These are phyloP conservation scores for Xylariaceae sp. DNA, from an alignment of 2,329 filamentous ascomycete species.

Conservation along the genomic window DNA sequence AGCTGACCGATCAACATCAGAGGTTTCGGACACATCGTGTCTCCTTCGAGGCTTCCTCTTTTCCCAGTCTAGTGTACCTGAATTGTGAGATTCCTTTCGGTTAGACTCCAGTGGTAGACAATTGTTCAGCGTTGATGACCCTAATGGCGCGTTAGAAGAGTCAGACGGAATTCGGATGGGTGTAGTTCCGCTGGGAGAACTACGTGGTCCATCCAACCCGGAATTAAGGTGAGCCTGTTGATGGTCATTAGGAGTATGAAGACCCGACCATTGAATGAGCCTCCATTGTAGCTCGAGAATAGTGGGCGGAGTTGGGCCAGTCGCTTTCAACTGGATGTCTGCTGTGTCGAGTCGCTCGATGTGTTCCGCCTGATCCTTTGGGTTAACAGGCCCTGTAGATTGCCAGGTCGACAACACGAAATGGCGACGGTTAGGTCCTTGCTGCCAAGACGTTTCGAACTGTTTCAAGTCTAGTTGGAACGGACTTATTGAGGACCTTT, in stretches of 20 bases:
- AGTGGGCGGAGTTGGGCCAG: neutral
- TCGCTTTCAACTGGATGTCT: neutral
- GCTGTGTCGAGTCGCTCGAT: neutral
- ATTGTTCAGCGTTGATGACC: constrained; percentile 15
- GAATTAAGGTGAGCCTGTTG: constrained; percentile 14
- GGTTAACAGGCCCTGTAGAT: neutral
- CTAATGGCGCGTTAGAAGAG: constrained; percentile 9
- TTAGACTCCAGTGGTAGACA: constrained; percentile 14
- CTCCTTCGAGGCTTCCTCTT: constrained; percentile 26
- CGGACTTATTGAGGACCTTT: constrained; percentile 17
- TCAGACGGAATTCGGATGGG: constrained; percentile 16
- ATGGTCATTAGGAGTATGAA: constrained; percentile 2
- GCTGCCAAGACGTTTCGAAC: constrained; percentile 9
- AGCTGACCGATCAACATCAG: constrained; percentile 10
- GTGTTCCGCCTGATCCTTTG: neutral
- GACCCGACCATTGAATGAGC: constrained; percentile 1
- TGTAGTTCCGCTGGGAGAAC: constrained; percentile 20
- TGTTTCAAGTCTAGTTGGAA: constrained; percentile 16
- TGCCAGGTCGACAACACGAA: constrained; percentile 20
- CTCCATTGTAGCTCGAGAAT: constrained; percentile 8
- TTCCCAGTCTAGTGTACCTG: constrained; percentile 27
- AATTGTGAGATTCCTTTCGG: constrained; percentile 14
- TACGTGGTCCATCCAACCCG: constrained; percentile 28
- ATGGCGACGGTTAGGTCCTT: constrained; percentile 11
- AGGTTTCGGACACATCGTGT: constrained; percentile 29